These are phyloP conservation scores for Aspergillus sp. DNA, from an alignment of 2,329 filamentous ascomycete genomes.

Conservation along the genomic window DNA sequence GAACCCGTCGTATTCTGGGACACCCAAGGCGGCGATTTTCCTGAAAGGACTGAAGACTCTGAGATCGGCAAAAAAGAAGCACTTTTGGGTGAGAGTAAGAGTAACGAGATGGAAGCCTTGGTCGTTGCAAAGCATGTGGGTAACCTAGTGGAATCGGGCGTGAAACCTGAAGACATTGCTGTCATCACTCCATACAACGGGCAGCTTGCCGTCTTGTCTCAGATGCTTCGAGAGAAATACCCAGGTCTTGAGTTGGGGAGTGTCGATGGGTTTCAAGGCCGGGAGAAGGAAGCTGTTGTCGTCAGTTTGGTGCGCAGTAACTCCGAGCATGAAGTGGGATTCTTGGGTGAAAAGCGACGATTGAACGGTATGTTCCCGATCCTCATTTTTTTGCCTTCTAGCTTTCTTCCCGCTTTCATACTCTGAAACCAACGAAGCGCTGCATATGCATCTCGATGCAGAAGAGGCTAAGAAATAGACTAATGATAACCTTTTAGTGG, in stretches of 20 bases:
- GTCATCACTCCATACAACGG: conserved; percentile 96
- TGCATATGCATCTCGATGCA: no score
- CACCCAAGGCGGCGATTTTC: conserved; percentile 90
- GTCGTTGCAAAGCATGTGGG: conserved; percentile 75
- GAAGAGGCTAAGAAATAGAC: neutral
- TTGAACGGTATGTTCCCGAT: conserved; percentile 71
- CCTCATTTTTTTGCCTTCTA: neutral
- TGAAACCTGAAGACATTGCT: conserved; percentile 79
- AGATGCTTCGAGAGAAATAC: conserved; percentile 71
- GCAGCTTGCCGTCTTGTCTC: conserved; percentile 74
- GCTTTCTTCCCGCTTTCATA: no score
- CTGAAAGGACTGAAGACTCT: conserved; percentile 74
- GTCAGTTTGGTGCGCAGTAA: conserved; percentile 95
- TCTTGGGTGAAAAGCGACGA: conserved; percentile 83
- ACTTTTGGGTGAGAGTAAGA: conserved; percentile 70
- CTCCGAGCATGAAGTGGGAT: conserved; percentile 78
- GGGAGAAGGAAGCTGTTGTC: conserved; percentile 93
- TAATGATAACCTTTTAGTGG: conserved; percentile 54
- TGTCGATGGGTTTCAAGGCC: conserved; percentile 93
- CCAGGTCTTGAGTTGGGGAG: conserved; percentile 90
- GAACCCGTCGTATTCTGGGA: conserved; percentile 92
- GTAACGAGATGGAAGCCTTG: conserved; percentile 84
- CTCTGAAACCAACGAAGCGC: no score
- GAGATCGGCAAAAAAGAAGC: conserved; percentile 51
- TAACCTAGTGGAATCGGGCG: conserved; percentile 70